Percentiles rank a stretch among this genome's conserved stretches.
phyloP scores from a whole-genome alignment of 768 basidiomycete genomes.

The Boletus speciosus region DNA sequence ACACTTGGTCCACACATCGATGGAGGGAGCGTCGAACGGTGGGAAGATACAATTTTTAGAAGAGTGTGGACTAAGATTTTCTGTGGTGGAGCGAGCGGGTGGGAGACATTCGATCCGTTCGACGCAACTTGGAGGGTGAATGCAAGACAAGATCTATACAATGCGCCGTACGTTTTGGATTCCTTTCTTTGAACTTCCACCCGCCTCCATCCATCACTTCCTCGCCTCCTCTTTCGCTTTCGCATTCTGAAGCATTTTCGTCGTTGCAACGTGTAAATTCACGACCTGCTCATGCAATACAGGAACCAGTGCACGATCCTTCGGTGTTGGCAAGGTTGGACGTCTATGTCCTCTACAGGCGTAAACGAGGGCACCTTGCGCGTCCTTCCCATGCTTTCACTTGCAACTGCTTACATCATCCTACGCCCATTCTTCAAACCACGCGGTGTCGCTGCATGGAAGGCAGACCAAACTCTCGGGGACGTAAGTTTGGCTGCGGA shows the following conservation, averaged over 20 bases:
- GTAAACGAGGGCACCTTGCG: slow-evolving; percentile 60
- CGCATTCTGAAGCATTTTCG: not conserved
- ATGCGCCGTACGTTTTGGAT: slow-evolving; percentile 42
- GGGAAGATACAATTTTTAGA: slow-evolving; percentile 48
- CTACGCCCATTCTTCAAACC: slow-evolving; percentile 66
- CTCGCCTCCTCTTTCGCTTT: not conserved
- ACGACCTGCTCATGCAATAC: slow-evolving; percentile 4
- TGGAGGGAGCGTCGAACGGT: slow-evolving; percentile 51
- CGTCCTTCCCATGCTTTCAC: slow-evolving; percentile 54
- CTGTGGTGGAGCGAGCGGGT: slow-evolving; percentile 35
- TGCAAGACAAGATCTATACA: slow-evolving; percentile 60
- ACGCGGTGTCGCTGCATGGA: slow-evolving; percentile 3
- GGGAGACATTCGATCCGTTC: slow-evolving; percentile 51
- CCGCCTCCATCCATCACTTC: not conserved
- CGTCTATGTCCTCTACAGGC: slow-evolving; percentile 49
- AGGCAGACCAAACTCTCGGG: not conserved
- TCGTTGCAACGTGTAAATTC: not conserved
- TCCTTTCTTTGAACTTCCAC: not conserved
- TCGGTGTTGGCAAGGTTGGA: slow-evolving; percentile 60
- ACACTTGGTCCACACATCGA: slow-evolving; percentile 62
- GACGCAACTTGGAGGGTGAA: slow-evolving; percentile 44
- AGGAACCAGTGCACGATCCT: slow-evolving; percentile 54
- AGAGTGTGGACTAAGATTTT: slow-evolving; percentile 44
- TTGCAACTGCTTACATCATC: slow-evolving; percentile 57
- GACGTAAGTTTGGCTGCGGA: slow-evolving; percentile 34